Evolutionary conservation across 2,329 filamentous ascomycete genomes (phyloP).

Genomic region (Stagonosporopsis vannaccii): DNA sequence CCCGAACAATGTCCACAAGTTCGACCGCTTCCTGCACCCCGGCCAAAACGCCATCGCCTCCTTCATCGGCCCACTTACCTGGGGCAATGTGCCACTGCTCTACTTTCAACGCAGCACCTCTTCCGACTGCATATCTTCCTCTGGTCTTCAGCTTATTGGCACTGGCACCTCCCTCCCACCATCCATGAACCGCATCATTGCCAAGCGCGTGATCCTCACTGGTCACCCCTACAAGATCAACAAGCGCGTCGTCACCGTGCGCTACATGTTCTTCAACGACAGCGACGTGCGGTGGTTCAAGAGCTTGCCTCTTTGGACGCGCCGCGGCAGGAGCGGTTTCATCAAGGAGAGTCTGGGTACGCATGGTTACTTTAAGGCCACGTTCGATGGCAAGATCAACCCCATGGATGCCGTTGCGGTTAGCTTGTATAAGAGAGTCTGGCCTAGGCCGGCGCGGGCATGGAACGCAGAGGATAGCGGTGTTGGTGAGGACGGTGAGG

Average conservation of each 20-base stretch:
- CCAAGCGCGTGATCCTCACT: slow-evolving; percentile 91
- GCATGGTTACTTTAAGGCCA: slow-evolving; percentile 99
- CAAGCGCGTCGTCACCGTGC: slow-evolving; percentile 94
- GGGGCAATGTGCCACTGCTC: slow-evolving; percentile 88
- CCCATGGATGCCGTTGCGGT: slow-evolving; percentile 93
- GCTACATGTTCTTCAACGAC: slow-evolving; percentile 99
- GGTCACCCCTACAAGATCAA: slow-evolving; percentile 99
- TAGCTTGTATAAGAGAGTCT: slow-evolving; percentile 66
- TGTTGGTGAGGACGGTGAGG: not conserved
- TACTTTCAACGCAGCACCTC: slow-evolving; percentile 75
- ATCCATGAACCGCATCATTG: slow-evolving; percentile 77
- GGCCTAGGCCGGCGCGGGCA: slow-evolving; percentile 70
- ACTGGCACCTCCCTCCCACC: slow-evolving; percentile 88
- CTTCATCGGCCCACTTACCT: slow-evolving; percentile 89
- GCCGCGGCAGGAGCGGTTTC: slow-evolving; percentile 83
- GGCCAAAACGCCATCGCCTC: slow-evolving; percentile 88
- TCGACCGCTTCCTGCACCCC: slow-evolving; percentile 88
- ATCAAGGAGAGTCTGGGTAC: slow-evolving; percentile 95
- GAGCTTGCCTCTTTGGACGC: slow-evolving; percentile 93
- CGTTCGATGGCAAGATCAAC: slow-evolving; percentile 94
- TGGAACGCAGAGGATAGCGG: slow-evolving; percentile 42
- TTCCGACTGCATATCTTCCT: slow-evolving; percentile 20
- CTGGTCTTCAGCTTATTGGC: slow-evolving; percentile 73
- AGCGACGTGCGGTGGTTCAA: slow-evolving; percentile 98
- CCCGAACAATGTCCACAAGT: slow-evolving; percentile 97